These are phyloP conservation scores for Diaporthe longicolla DNA, from an alignment of 2,329 filamentous ascomycete genomes.

Conservation along the genomic window DNA sequence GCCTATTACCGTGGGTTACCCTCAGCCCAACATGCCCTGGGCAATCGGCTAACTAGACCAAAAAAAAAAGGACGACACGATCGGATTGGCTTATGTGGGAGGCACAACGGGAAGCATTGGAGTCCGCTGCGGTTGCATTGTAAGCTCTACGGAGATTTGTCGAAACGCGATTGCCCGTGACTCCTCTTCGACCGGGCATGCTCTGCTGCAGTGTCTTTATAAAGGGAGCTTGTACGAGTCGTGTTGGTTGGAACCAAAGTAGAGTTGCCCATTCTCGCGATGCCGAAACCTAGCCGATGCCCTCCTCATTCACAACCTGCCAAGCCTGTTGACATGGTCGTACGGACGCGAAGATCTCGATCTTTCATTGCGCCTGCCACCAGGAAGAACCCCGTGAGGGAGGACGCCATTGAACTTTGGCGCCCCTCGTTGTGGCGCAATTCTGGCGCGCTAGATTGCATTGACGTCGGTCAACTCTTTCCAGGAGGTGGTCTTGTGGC, in stretches of 20 bases:
- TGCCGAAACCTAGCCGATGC: conserved; percentile 3
- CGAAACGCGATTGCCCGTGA: neutral
- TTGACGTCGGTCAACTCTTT: neutral
- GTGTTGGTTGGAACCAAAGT: neutral
- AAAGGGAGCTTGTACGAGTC: conserved; percentile 19
- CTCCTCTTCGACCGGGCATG: conserved; percentile 13
- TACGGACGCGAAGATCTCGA: neutral
- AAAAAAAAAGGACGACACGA: conserved; percentile 80
- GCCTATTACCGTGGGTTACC: conserved; percentile 83
- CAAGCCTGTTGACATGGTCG: conserved; percentile 3
- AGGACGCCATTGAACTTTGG: conserved; percentile 8
- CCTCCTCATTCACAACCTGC: conserved; percentile 23
- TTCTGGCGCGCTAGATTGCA: neutral
- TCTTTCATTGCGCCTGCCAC: neutral
- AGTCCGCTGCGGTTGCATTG: conserved; percentile 75
- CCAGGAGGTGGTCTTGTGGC: neutral
- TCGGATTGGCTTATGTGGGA: conserved; percentile 99
- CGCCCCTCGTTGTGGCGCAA: conserved; percentile 4
- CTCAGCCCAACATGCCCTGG: neutral
- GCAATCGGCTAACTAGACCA: neutral
- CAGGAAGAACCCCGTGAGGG: conserved; percentile 13
- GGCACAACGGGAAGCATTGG: conserved; percentile 76
- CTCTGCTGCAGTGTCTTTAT: conserved; percentile 8
- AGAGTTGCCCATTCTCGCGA: neutral
- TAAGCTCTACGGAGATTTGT: conserved; percentile 48